Evolutionary conservation across 768 basidiomycete species (phyloP).

Genomic region (Wakefieldia striispora): DNA sequence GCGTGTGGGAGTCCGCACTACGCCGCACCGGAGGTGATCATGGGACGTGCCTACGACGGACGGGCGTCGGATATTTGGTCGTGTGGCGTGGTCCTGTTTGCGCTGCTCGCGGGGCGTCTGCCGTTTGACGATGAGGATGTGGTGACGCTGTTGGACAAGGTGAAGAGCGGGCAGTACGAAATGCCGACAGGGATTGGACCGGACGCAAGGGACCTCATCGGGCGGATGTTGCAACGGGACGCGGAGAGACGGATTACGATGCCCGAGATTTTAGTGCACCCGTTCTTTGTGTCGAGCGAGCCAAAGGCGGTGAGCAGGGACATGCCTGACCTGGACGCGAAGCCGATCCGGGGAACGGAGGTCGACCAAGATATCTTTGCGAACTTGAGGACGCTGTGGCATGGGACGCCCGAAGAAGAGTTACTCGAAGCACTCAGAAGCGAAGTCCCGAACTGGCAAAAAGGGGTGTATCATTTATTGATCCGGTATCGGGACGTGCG

Average conservation of each 20-base stretch:
- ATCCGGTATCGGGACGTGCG: slow-evolving; percentile 76
- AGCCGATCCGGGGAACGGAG: slow-evolving; percentile 57
- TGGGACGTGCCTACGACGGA: slow-evolving; percentile 81
- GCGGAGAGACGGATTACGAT: slow-evolving; percentile 77
- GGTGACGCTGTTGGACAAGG: slow-evolving; percentile 72
- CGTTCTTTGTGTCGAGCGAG: slow-evolving; percentile 65
- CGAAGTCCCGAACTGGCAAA: slow-evolving; percentile 83
- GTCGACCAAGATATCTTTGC: slow-evolving; percentile 89
- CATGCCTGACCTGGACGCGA: slow-evolving; percentile 62
- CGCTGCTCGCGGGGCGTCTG: slow-evolving; percentile 81
- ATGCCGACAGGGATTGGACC: slow-evolving; percentile 72
- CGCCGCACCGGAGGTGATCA: slow-evolving; percentile 88
- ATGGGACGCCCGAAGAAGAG: slow-evolving; percentile 69
- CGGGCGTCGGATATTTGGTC: slow-evolving; percentile 95
- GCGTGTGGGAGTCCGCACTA: slow-evolving; percentile 96
- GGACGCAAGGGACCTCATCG: slow-evolving; percentile 73
- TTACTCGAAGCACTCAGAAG: slow-evolving; percentile 68
- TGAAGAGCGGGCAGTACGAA: slow-evolving; percentile 67
- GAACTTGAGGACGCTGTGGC: slow-evolving; percentile 92
- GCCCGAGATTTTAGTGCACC: slow-evolving; percentile 73
- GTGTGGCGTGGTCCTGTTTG: slow-evolving; percentile 90
- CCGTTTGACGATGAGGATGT: slow-evolving; percentile 93
- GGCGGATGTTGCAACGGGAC: slow-evolving; percentile 78
- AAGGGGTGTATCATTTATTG: slow-evolving; percentile 92
- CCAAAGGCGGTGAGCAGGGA: slow-evolving; percentile 42